phyloP scores from a whole-genome alignment of 2,329 filamentous ascomycete genomes.

The Diatrype stigma region DNA sequence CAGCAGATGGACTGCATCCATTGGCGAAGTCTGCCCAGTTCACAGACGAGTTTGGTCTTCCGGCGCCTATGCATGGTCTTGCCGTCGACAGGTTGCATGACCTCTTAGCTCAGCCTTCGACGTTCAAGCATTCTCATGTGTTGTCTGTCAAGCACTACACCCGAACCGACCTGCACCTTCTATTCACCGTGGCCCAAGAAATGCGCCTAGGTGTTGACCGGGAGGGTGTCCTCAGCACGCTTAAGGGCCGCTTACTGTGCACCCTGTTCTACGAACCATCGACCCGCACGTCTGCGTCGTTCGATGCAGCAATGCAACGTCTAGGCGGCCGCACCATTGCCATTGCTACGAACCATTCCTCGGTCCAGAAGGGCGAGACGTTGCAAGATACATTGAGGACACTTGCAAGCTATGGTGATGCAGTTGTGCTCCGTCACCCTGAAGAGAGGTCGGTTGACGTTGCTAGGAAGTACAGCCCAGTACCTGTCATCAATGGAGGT shows the following conservation, averaged over 20 bases:
- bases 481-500: slow-evolving; percentile 94
- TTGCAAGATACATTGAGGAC: slow-evolving; percentile 93
- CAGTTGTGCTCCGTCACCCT: slow-evolving; percentile 92
- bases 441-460: slow-evolving; percentile 74
- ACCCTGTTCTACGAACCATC: slow-evolving; percentile 98
- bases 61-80: slow-evolving; percentile 45
- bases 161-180: slow-evolving; percentile 80
- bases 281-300: slow-evolving; percentile 90
- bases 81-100: slow-evolving; percentile 62
- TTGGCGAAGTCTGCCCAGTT: slow-evolving; percentile 19
- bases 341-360: slow-evolving; percentile 79
- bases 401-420: slow-evolving; percentile 89
- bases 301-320: slow-evolving; percentile 97
- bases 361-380: slow-evolving; percentile 89
- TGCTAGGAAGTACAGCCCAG: slow-evolving; percentile 80
- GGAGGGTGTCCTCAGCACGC: slow-evolving; percentile 80
- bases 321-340: slow-evolving; percentile 83
- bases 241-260: slow-evolving; percentile 81
- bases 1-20: slow-evolving; percentile 23
- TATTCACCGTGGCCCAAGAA: slow-evolving; percentile 96
- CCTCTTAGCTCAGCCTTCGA: slow-evolving; percentile 68
- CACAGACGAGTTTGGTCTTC: slow-evolving; percentile 43
- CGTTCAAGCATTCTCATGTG: slow-evolving; percentile 87
- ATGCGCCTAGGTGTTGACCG: slow-evolving; percentile 95
- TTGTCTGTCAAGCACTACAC: slow-evolving; percentile 89